phyloP scores from a whole-genome alignment of 2,329 filamentous ascomycete species.

The Monosporascus sp. region DNA sequence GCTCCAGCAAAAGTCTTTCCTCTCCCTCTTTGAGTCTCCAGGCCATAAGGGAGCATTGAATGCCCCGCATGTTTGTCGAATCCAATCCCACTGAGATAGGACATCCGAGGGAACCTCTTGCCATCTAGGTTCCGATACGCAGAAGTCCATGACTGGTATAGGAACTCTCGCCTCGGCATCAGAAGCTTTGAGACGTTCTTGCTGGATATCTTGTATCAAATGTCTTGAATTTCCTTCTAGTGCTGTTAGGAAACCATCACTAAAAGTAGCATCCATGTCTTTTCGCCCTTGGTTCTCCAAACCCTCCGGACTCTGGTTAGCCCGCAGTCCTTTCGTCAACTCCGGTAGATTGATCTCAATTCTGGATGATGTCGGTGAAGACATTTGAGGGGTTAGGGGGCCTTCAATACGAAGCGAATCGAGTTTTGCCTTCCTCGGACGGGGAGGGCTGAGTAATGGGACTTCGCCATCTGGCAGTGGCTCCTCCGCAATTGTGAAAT shows the following conservation, averaged over 20 bases:
- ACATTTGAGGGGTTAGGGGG: conserved; percentile 17
- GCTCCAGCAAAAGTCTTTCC: conserved; percentile 18
- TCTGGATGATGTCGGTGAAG: conserved; percentile 1
- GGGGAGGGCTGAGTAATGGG: conserved; percentile 2
- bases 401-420: conserved; percentile 19
- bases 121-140: conserved; percentile 20
- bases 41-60: conserved; percentile 11
- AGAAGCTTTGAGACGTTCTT: conserved; percentile 20
- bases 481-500: conserved; percentile 1
- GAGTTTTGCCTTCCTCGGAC: conserved; percentile 2
- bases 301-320: conserved; percentile 5
- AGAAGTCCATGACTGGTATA: conserved; percentile 24
- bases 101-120: conserved; percentile 6
- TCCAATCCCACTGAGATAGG: conserved; percentile 12
- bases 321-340: conserved; percentile 11
- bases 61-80: conserved; percentile 4
- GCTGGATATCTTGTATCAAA: conserved; percentile 16
- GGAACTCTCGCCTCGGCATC: conserved; percentile 22
- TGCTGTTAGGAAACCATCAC: conserved; percentile 7
- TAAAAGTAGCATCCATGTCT: conserved; percentile 5
- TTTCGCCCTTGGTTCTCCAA: neutral
- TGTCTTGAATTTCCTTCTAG: conserved; percentile 11
- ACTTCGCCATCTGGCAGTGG: conserved; percentile 8
- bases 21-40: conserved; percentile 9
- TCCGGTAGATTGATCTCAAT: conserved; percentile 4